Conservation (phyloP, 805 yeast genomes). For the Wickerhamiella allomyrinae region DNA sequence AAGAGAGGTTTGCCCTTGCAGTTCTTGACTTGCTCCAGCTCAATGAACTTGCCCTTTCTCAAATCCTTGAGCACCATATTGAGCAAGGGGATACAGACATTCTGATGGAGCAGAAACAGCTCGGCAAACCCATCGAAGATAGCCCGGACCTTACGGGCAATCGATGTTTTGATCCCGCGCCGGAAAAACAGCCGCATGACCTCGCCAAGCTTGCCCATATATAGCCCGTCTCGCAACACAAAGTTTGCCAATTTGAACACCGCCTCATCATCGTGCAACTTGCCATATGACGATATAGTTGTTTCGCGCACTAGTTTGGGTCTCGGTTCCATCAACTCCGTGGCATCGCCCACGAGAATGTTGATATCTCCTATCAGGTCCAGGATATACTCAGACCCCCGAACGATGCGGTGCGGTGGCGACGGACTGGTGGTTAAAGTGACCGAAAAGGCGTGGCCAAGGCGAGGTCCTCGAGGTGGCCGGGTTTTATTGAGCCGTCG, state of each 20-base stretch:
- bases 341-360: background rate
- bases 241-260: background rate
- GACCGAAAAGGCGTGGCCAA: background rate
- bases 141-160: slow-evolving; percentile 6
- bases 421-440: background rate
- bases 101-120: slow-evolving; percentile 12
- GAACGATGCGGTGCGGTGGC: no score
- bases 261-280: background rate
- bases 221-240: slow-evolving; percentile 1
- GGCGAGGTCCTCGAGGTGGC: no score
- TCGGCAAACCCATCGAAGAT: slow-evolving; percentile 16
- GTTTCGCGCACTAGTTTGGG: background rate
- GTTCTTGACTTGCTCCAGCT: background rate
- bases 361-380: slow-evolving; percentile 26
- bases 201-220: slow-evolving; percentile 1
- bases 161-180: slow-evolving; percentile 4
- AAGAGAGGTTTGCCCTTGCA: background rate
- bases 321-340: slow-evolving; percentile 7
- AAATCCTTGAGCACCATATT: slow-evolving; percentile 4
- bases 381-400: slow-evolving; percentile 28
- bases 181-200: slow-evolving; percentile 2
- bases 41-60: background rate
- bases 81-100: slow-evolving; percentile 9
- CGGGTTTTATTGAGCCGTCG: no score
- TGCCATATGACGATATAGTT: background rate